Base-by-base conservation (phyloP, 805 yeast species). In the Ogataea polymorpha region DNA sequence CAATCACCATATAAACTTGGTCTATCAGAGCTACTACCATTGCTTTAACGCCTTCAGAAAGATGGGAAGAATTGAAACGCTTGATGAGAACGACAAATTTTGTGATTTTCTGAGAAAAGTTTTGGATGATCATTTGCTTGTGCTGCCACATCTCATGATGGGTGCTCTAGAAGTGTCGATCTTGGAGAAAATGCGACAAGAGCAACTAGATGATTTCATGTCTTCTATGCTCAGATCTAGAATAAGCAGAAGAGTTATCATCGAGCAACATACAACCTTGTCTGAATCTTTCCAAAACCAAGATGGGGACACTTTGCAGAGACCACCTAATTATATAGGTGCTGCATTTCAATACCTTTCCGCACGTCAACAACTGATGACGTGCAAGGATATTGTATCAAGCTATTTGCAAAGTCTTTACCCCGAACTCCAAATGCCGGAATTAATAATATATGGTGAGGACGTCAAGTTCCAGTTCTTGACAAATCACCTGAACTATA, bases 131-230 rank as follows among this genome's bases (percentile, higher is more conserved):
- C 96, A 91, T 63, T 72, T 88, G 35, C 67, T 83, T 40, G 86
- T 88, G 48, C 70, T 91, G 45, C 93, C 97, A 1, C 91, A 90
- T 59, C 68, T 90, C 45, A 84, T 91, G 71, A 86, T 89, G 89
- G 98, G 98, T 2, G 88, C 95, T 1, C 67, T 89, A 34, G 97
- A 91, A 54, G 82, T 82, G 47, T 77, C 85, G 11, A 78, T 82
- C 26, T 58, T 82, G 35, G 62, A 70, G 38, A 65, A 68, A 28
- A 72, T 84, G 54, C 82, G 88, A 3, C 80, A 77, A 43, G 63
- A 68, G 2, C 68, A 80, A 33, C 64, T 91, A 49, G 96, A 91
- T 56, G 68, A 65, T 13, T 77, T 90, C 54, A 78, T 90, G 73
- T 80, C 89, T 10, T 74, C 83, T 5, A 74, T 89, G 72, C 65